Conservation (phyloP, 306 rosid species). For the Casuarina equisetifolia region DNA sequence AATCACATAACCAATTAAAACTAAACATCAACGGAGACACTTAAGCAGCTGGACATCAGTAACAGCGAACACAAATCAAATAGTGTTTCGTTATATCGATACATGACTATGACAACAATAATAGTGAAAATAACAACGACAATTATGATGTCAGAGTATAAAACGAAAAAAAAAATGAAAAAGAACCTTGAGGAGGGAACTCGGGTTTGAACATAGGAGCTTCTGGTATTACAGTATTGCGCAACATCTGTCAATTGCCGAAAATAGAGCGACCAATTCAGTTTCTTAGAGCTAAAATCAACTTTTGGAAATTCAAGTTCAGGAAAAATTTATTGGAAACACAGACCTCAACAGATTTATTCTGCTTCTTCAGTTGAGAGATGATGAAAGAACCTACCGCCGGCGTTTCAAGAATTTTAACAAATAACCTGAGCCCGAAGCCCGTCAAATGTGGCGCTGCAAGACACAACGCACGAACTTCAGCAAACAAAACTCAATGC, state of each 20-base stretch:
- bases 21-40: background rate
- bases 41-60: background rate
- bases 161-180: background rate
- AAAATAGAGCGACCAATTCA: conserved; percentile 1
- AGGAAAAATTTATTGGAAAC: background rate
- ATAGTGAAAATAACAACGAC: background rate
- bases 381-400: conserved; percentile 58
- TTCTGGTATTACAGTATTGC: conserved; percentile 74
- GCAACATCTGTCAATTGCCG: conserved; percentile 54
- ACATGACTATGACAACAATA: background rate
- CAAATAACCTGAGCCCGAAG: conserved; percentile 56
- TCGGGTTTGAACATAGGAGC: conserved; percentile 93
- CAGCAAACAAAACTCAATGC: conserved; percentile 15
- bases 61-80: background rate
- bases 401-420: conserved; percentile 61
- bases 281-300: background rate
- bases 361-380: conserved; percentile 60
- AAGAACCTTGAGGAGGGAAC: conserved; percentile 89
- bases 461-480: conserved; percentile 14
- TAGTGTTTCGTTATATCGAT: background rate
- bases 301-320: background rate
- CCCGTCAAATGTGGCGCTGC: conserved; percentile 96
- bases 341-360: conserved; percentile 64
- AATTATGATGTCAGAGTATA: background rate
- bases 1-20: background rate